Conservation (phyloP, 306 rosid species). For the Lathyrus oleraceus region DNA sequence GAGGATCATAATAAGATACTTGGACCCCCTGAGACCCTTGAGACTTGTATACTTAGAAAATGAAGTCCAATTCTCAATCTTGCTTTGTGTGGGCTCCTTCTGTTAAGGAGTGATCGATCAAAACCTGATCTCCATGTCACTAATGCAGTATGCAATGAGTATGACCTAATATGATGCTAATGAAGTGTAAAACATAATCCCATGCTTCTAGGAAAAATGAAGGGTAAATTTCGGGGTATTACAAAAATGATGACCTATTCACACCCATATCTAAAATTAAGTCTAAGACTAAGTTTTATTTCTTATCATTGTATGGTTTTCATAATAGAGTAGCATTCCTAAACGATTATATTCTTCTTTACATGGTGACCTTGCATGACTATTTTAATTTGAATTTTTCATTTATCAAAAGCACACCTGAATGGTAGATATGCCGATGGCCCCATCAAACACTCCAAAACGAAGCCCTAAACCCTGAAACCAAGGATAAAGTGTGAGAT, state of each 20-base stretch:
- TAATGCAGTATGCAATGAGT: too few relatives aligned
- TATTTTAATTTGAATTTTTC: neutral
- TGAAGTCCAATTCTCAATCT: too few relatives aligned
- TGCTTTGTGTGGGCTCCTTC: too few relatives aligned
- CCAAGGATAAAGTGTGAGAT: slow-evolving; percentile 5
- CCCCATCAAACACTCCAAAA: slow-evolving; percentile 83
- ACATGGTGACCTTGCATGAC: neutral
- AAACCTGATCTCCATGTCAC: too few relatives aligned
- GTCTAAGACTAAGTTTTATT: neutral
- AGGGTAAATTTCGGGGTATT: too few relatives aligned
- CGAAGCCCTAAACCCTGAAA: slow-evolving; percentile 93
- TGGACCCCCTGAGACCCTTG: too few relatives aligned
- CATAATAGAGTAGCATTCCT: neutral
- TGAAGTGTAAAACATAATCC: too few relatives aligned
- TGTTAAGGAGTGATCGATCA: too few relatives aligned
- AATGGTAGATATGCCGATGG: slow-evolving; percentile 85
- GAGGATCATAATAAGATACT: too few relatives aligned
- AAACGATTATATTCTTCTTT: neutral
- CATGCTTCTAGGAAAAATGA: too few relatives aligned
- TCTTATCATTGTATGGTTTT: neutral
- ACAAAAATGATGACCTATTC: slow-evolving; percentile 5
- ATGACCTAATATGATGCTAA: too few relatives aligned
- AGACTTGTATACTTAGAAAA: too few relatives aligned
- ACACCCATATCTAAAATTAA: neutral
- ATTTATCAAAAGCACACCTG: slow-evolving; percentile 54